A percentile compares a stretch with the other conserved stretches of the same genome.
These are phyloP conservation scores for Wickerhamomyces ciferrii DNA, from an alignment of 805 yeast species.

Conservation along the genomic window DNA sequence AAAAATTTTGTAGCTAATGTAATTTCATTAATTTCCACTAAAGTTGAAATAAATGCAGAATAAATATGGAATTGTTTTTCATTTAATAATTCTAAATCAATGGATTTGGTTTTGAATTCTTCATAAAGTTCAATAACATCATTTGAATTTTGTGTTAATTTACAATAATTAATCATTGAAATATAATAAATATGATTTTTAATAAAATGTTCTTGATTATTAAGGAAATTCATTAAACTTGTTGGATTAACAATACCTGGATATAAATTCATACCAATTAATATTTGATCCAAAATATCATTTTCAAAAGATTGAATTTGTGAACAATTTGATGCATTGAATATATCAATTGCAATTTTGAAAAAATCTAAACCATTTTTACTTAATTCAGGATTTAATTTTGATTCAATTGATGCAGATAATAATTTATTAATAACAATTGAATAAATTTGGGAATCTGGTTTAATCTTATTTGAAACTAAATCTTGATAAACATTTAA, in stretches of 20 bases:
- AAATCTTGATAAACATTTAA: constrained; percentile 67
- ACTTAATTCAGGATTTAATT: constrained; percentile 26
- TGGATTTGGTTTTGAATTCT: constrained; percentile 24
- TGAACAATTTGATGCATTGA: constrained; percentile 30
- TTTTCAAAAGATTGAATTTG: constrained; percentile 40
- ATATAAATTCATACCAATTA: constrained; percentile 38
- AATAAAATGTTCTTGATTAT: constrained; percentile 15
- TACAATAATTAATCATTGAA: constrained; percentile 34
- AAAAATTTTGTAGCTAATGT: constrained; percentile 49
- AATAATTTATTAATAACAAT: constrained; percentile 46
- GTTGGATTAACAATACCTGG: constrained; percentile 29
- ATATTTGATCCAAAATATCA: constrained; percentile 37
- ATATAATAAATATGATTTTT: constrained; percentile 31
- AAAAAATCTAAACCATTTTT: constrained; percentile 40
- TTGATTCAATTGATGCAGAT: constrained; percentile 40
- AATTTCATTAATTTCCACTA: constrained; percentile 45
- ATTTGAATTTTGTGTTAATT: constrained; percentile 28
- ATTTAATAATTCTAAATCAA: constrained; percentile 13
- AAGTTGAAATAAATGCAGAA: constrained; percentile 43
- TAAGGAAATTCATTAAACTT: constrained; percentile 26
- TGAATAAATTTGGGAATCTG: constrained; percentile 49
- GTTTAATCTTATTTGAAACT: constrained; percentile 48
- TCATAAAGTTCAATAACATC: constrained; percentile 36
- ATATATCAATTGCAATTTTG: constrained; percentile 45
- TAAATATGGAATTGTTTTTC: constrained; percentile 44